These are phyloP conservation scores for cucumber (Cucumis sativus) DNA, from an alignment of 306 rosid genomes.

Conservation along the genomic window Cucumber_9930_V3 NC_026658.2:1338501-1339000, in stretches of 20 bases:
- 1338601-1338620: conserved; percentile 91
- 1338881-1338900: conserved; percentile 94
- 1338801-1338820: conserved; percentile 91
- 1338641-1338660: conserved; percentile 98
- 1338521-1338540: conserved; percentile 99
- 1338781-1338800: conserved; percentile 90
- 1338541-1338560: conserved; percentile 94
- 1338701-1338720: conserved; percentile 78
- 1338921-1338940: conserved; percentile 79
- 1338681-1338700: conserved; percentile 81
- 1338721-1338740: conserved; percentile 69
- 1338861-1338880: conserved; percentile 82
- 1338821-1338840: conserved; percentile 68
- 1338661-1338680: conserved; percentile 89
- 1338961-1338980: conserved; percentile 59
- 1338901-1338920: conserved; percentile 89
- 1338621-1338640: conserved; percentile 93
- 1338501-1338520: conserved; percentile 88
- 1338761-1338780: conserved; percentile 77
- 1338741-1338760: conserved; percentile 64
- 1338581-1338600: conserved; percentile 92
- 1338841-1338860: conserved; percentile 59
- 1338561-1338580: conserved; percentile 70
- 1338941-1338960: conserved; percentile 88
- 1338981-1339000: conserved; percentile 63